Conservation (phyloP, 495 filamentous ascomycete genomes). For the Hypoxylon perforatum region DNA sequence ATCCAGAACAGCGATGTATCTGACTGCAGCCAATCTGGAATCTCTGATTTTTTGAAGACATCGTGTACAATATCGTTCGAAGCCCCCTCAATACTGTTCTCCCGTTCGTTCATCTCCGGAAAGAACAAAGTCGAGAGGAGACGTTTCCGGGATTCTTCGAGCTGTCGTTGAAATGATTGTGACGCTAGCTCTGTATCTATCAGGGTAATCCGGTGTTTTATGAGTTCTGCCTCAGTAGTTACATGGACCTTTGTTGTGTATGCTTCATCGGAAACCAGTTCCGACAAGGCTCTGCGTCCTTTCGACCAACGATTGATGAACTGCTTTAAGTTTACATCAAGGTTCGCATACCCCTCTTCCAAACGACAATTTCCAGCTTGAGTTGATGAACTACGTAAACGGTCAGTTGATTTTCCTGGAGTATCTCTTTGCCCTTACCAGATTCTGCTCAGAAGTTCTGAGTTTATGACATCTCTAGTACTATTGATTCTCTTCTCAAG, state of each 20-base stretch:
- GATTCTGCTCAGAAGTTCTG: slow-evolving; percentile 6
- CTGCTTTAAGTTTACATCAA: slow-evolving; percentile 1
- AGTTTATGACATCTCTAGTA: background rate
- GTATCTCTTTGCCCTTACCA: background rate
- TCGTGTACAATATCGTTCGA: background rate
- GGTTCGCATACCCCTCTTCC: background rate
- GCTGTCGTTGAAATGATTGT: background rate
- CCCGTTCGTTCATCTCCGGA: slow-evolving; percentile 9
- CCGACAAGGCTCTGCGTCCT: slow-evolving; percentile 6
- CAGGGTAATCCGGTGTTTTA: no score
- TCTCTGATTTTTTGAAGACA: background rate
- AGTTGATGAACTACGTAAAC: slow-evolving; percentile 2
- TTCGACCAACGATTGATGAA: slow-evolving; percentile 11
- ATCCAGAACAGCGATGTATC: slow-evolving; percentile 11
- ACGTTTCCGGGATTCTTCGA: slow-evolving; percentile 4
- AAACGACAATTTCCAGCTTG: slow-evolving; percentile 1
- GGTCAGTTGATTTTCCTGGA: slow-evolving; percentile 1
- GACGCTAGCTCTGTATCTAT: background rate
- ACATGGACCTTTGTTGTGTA: background rate
- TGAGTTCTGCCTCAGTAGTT: background rate
- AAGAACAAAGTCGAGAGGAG: slow-evolving; percentile 3
- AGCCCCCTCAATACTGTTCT: slow-evolving; percentile 2
- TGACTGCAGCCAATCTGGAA: slow-evolving; percentile 12
- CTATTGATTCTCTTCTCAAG: slow-evolving; percentile 8
- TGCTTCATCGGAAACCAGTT: background rate